phyloP scores from a whole-genome alignment of 768 basidiomycete species.

The Boletus huronensis region DNA sequence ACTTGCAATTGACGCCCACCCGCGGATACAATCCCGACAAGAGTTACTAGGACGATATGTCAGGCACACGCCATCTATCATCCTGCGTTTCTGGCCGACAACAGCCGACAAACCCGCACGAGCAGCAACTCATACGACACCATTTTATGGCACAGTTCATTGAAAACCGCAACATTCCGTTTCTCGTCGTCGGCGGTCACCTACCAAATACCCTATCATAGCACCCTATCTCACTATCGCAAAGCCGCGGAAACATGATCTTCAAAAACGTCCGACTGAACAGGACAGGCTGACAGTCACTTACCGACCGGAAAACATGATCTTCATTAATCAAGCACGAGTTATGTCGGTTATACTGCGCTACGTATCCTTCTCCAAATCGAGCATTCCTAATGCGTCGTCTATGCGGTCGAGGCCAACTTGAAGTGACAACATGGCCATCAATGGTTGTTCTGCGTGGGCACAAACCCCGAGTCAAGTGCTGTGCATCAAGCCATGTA shows the following conservation, averaged over 20 bases:
- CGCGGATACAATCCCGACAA: not conserved
- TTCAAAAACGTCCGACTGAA: slow-evolving; percentile 1
- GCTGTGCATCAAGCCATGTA: not conserved
- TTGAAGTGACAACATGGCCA: slow-evolving; percentile 39
- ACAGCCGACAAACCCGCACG: too few relatives aligned
- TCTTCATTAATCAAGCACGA: slow-evolving; percentile 12
- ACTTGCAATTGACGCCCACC: not conserved
- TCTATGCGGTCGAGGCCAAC: slow-evolving; percentile 51
- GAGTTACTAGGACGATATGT: not conserved
- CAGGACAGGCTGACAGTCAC: not conserved
- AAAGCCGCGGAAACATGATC: not conserved
- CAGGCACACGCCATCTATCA: not conserved
- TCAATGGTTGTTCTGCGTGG: slow-evolving; percentile 26
- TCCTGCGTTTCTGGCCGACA: too few relatives aligned
- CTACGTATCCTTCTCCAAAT: not conserved
- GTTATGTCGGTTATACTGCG: not conserved
- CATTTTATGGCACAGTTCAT: too few relatives aligned
- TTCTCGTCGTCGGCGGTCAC: too few relatives aligned
- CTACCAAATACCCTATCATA: not conserved
- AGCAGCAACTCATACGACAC: too few relatives aligned
- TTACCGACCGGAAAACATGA: not conserved
- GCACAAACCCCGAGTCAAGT: slow-evolving; percentile 1
- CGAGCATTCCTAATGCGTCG: slow-evolving; percentile 30
- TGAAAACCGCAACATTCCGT: not conserved
- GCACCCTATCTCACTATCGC: not conserved